Evolutionary conservation across 495 filamentous ascomycete genomes (phyloP).

Genomic region (Penicillium paradoxum): DNA sequence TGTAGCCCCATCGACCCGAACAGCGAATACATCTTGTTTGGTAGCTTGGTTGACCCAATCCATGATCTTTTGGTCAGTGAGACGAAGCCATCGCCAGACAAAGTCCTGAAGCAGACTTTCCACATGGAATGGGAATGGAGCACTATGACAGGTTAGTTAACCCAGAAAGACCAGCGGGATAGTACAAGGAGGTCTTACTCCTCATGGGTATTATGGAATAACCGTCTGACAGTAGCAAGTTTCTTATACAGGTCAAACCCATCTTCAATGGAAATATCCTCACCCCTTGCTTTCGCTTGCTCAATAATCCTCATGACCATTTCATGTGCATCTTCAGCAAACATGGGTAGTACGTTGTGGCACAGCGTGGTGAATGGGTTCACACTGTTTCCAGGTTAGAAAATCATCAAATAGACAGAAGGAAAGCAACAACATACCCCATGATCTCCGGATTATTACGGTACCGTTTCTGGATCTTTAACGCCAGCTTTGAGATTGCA

Average conservation of each 20-base stretch:
- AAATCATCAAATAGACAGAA: conserved; percentile 1
- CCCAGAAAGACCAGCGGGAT: background rate
- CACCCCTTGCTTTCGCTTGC: conserved; percentile 56
- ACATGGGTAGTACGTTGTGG: conserved; percentile 78
- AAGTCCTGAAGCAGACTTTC: conserved; percentile 84
- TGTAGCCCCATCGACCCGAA: conserved; percentile 55
- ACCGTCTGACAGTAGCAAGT: conserved; percentile 72
- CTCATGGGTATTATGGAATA: conserved; percentile 69
- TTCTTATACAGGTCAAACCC: conserved; percentile 92
- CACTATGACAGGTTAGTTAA: conserved; percentile 19
- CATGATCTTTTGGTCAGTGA: conserved; percentile 71
- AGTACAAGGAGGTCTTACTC: conserved; percentile 34
- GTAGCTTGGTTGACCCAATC: conserved; percentile 87
- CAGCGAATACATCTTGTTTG: conserved; percentile 77
- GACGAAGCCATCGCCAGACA: conserved; percentile 89
- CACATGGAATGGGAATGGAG: conserved; percentile 74
- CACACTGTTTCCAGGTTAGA: conserved; percentile 44
- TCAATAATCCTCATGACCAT: conserved; percentile 76
- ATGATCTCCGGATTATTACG: conserved; percentile 82
- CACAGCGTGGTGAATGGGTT: conserved; percentile 78
- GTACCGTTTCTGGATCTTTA: conserved; percentile 89
- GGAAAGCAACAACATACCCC: conserved; percentile 50
- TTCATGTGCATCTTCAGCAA: conserved; percentile 79
- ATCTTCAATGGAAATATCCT: conserved; percentile 80
- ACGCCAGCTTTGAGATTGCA: conserved; percentile 71